phyloP scores from a whole-genome alignment of 345 rosid genomes.

The Schrenkiella parvula region DNA sequence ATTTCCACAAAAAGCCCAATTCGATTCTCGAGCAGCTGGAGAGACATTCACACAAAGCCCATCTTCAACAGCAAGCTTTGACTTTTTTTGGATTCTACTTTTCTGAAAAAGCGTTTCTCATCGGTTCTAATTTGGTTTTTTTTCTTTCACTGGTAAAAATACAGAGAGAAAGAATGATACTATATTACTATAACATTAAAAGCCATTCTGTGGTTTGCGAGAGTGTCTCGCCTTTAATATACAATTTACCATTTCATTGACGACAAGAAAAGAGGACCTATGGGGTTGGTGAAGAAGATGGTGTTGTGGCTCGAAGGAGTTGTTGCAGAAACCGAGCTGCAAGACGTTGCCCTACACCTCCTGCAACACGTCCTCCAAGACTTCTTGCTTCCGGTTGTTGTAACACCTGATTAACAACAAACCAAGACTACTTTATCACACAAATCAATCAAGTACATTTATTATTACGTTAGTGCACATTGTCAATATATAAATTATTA shows the following conservation, averaged over 20 bases:
- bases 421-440: not conserved
- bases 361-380: conserved; percentile 70
- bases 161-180: conserved; percentile 31
- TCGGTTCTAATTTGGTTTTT: not conserved
- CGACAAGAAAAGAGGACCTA: conserved; percentile 16
- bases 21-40: too few relatives aligned
- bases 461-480: not conserved
- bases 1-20: too few relatives aligned
- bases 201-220: conserved; percentile 31
- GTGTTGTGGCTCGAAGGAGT: conserved; percentile 52
- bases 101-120: not conserved
- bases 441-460: not conserved
- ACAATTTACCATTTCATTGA: conserved; percentile 21
- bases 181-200: conserved; percentile 22
- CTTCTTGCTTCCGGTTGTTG: conserved; percentile 83
- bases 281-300: conserved; percentile 43
- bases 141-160: not conserved
- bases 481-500: conserved; percentile 20
- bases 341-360: conserved; percentile 82
- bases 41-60: too few relatives aligned
- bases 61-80: too few relatives aligned
- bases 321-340: conserved; percentile 92
- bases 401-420: conserved; percentile 54
- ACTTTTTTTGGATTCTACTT: too few relatives aligned
- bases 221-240: conserved; percentile 21